Base-by-base conservation (phyloP, 2,329 filamentous ascomycete genomes). In the Hymenoscyphus scutula region DNA sequence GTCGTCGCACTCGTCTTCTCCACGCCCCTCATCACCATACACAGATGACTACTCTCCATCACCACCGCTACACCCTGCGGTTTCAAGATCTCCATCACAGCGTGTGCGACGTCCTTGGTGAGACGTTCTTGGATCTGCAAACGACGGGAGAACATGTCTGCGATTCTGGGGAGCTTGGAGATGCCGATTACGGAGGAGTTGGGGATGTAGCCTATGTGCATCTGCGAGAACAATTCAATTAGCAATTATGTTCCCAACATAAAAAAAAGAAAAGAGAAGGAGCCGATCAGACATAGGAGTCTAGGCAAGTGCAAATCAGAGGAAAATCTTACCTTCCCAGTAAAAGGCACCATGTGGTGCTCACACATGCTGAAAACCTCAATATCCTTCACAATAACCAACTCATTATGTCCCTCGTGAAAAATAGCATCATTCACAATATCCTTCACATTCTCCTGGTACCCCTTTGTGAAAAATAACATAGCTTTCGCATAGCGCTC, bases 11-110 rank as follows among this genome's bases (percentile, higher is more conserved):
- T 85, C 0, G 92, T 92, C 82, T 99, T 97, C 75, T 97, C 86
- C 10, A 99, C 94, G n/a, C 95, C 95, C 55, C 95, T 87, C 93
- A 97, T 98, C 17, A 97, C 92, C 94, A 98, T 99, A 81, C 95
- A 99, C 55, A 98, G 81, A 78, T 99, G 95, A 73, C 87, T 93
- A 15, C 91, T 96, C 74, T 99, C 95, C 89, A 99, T 97, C 64
- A 99, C 94, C 2, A 99, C 95, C 23, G 91, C 94, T 1, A 99
- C 94, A 55, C 95, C 95, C 74, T 96, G 92, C 1, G 95, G 95
- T 75, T 96, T 90, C 56, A 99, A 82, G 13, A 98, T 88, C 73
- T 98, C 93, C 74, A 92, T 92, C 66, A 99, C 89, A 17, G 95
- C 94, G 66, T 97, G 86, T 23, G 95, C 95, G 15, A 99, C 93